A percentile compares a stretch with the other conserved stretches of the same genome.
phyloP scores from a whole-genome alignment of 768 basidiomycete species.

The Tricholoma terreum region DNA sequence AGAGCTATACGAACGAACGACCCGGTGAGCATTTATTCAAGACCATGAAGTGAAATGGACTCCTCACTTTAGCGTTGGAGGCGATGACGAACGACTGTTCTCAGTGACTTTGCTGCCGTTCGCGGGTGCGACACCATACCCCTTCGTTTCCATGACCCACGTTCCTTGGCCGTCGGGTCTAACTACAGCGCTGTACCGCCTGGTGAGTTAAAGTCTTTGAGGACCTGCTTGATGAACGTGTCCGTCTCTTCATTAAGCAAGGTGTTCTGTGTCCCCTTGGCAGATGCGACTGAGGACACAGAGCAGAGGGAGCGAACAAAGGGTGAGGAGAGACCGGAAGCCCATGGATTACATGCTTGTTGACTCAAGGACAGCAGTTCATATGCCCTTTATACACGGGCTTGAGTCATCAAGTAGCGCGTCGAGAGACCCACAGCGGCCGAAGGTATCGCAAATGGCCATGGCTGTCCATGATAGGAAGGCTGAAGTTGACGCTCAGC shows the following conservation, averaged over 20 bases:
- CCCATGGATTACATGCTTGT: neutral
- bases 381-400: neutral
- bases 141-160: constrained; percentile 30
- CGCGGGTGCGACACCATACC: constrained; percentile 25
- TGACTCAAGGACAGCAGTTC: neutral
- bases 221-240: constrained; percentile 18
- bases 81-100: constrained; percentile 26
- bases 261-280: neutral
- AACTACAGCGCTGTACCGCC: constrained; percentile 15
- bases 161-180: constrained; percentile 6
- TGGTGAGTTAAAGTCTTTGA: constrained; percentile 24
- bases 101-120: constrained; percentile 22
- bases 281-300: neutral
- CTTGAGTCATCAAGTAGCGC: neutral
- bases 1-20: constrained; percentile 17
- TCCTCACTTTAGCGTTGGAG: constrained; percentile 31
- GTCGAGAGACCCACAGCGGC: neutral
- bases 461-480: too few species aligned
- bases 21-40: neutral
- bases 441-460: too few species aligned
- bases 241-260: constrained; percentile 16
- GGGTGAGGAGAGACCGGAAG: neutral
- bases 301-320: neutral
- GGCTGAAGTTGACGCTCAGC: too few species aligned
- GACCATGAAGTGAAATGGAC: neutral